phyloP scores from a whole-genome alignment of 805 yeast genomes.

The Saccharomycopsis selenospora region DNA sequence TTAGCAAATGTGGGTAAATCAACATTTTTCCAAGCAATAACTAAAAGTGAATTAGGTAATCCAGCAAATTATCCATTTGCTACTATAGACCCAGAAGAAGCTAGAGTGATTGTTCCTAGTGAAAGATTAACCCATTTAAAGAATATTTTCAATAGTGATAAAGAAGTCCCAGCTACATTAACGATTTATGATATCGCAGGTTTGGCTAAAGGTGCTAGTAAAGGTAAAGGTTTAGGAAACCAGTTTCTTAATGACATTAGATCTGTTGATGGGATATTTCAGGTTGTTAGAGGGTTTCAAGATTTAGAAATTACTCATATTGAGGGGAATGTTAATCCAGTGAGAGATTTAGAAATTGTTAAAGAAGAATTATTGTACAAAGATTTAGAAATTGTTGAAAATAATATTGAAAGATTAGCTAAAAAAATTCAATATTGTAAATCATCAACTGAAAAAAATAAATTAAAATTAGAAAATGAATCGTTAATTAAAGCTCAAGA shows the following conservation, averaged over 20 bases:
- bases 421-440: conserved; percentile 37
- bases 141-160: conserved; percentile 51
- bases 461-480: conserved; percentile 34
- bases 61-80: conserved; percentile 99
- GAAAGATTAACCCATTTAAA: conserved; percentile 49
- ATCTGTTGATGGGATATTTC: conserved; percentile 76
- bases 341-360: conserved; percentile 67
- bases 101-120: conserved; percentile 65
- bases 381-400: conserved; percentile 65
- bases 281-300: conserved; percentile 68
- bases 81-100: conserved; percentile 97
- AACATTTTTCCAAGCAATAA: conserved; percentile 94
- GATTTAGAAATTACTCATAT: conserved; percentile 74
- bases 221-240: conserved; percentile 79
- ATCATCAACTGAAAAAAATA: conserved; percentile 40
- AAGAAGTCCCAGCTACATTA: conserved; percentile 59
- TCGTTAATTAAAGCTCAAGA: conserved; percentile 36
- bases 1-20: conserved; percentile 89
- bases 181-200: conserved; percentile 80
- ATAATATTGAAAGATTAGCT: conserved; percentile 43
- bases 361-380: conserved; percentile 70
- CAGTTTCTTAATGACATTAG: conserved; percentile 72
- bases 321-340: conserved; percentile 66
- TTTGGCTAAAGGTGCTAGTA: conserved; percentile 71
- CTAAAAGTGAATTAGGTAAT: conserved; percentile 85